Evolutionary conservation across 495 filamentous ascomycete genomes (phyloP).

Genomic region (Trichoderma orchidacearum): DNA sequence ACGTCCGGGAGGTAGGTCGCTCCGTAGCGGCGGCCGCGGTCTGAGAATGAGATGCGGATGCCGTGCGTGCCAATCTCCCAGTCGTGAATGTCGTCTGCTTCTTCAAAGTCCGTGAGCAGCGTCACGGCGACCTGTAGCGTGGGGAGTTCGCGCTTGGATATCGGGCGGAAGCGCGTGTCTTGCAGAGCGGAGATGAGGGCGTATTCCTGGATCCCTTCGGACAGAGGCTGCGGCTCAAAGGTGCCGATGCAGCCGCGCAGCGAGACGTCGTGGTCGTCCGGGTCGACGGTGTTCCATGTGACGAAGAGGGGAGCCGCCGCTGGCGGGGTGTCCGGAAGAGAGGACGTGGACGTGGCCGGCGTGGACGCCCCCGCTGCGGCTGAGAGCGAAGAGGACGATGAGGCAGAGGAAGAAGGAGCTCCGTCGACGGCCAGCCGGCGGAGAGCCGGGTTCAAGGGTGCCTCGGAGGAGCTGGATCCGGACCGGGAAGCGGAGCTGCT

Average conservation of each 20-base stretch:
- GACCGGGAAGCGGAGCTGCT: constrained; percentile 13
- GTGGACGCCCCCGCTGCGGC: constrained; percentile 9
- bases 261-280: constrained; percentile 32
- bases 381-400: background rate
- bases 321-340: constrained; percentile 12
- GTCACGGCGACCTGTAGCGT: constrained; percentile 58
- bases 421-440: background rate
- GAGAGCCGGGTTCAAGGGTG: constrained; percentile 6
- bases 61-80: constrained; percentile 83
- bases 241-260: constrained; percentile 95
- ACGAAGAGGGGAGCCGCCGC: constrained; percentile 67
- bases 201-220: constrained; percentile 61
- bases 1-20: constrained; percentile 92
- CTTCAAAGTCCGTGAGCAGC: constrained; percentile 63
- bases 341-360: constrained; percentile 21
- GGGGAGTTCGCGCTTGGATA: constrained; percentile 52
- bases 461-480: constrained; percentile 10
- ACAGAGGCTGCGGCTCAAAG: constrained; percentile 68
- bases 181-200: constrained; percentile 82
- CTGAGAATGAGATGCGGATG: constrained; percentile 59
- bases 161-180: constrained; percentile 73
- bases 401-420: background rate
- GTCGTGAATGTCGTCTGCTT: constrained; percentile 58
- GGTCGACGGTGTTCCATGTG: constrained; percentile 72
- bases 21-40: constrained; percentile 53